Percentiles rank a stretch among this genome's conserved stretches.
Evolutionary conservation across 108 stramenopile genomes (phyloP).

Genomic region (Skeletonema costatum): DNA sequence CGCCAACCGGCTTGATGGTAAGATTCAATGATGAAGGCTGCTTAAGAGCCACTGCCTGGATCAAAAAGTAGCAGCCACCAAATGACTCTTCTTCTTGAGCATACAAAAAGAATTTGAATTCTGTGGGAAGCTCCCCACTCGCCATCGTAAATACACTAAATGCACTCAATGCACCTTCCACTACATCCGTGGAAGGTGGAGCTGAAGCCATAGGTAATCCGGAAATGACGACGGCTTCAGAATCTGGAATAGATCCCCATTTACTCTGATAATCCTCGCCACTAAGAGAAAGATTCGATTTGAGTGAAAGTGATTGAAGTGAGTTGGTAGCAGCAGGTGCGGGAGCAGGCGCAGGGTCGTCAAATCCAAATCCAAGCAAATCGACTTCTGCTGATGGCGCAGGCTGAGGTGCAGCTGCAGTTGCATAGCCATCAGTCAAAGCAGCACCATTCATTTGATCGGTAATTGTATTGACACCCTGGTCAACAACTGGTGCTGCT

Average conservation of each 20-base stretch:
- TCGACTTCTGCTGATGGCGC: constrained; percentile 44
- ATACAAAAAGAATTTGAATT: constrained; percentile 93
- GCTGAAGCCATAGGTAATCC: constrained; percentile 48
- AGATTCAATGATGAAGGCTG: constrained; percentile 48
- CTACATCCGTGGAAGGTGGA: constrained; percentile 59
- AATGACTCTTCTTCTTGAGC: constrained; percentile 57
- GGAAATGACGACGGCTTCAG: constrained; percentile 63
- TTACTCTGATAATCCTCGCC: constrained; percentile 85
- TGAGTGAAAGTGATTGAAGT: constrained; percentile 54
- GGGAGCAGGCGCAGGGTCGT: constrained; percentile 50
- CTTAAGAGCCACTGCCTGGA: constrained; percentile 75
- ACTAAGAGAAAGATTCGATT: constrained; percentile 60
- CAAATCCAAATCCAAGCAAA: constrained; percentile 73
- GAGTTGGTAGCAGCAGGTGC: constrained; percentile 30
- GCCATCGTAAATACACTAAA: constrained; percentile 84
- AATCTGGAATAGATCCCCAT: constrained; percentile 80
- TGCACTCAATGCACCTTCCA: constrained; percentile 63
- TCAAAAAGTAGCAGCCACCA: constrained; percentile 59
- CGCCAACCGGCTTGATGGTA: constrained; percentile 64
- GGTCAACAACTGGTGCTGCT: constrained; percentile 33
- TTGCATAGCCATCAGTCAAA: constrained; percentile 10
- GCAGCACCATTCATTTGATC: constrained; percentile 32
- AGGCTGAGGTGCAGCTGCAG: constrained; percentile 11
- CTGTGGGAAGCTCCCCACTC: constrained; percentile 84
- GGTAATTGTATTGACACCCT: constrained; percentile 40